phyloP scores from a whole-genome alignment of 306 rosid species.

The Echinosophora koreensis region DNA sequence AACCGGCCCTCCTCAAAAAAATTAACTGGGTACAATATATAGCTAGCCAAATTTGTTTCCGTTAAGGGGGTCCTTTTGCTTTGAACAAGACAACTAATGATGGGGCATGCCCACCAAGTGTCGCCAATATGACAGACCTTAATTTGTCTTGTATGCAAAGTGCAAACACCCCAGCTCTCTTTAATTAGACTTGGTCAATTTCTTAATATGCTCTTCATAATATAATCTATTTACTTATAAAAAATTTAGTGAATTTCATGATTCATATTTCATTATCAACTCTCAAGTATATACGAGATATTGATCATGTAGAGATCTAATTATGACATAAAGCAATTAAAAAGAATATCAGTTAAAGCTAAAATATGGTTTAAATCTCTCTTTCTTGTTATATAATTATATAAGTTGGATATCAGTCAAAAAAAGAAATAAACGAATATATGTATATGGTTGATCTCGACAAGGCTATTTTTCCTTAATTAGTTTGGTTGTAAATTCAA shows the following conservation, averaged over 20 bases:
- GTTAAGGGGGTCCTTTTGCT: slow-evolving; percentile 21
- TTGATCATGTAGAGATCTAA: slow-evolving; percentile 11
- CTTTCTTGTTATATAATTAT: background rate
- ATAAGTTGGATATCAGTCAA: slow-evolving; percentile 33
- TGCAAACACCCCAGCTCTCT: slow-evolving; percentile 15
- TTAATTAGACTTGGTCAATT: background rate
- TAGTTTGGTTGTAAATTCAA: slow-evolving; percentile 11
- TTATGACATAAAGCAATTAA: background rate
- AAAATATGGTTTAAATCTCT: slow-evolving; percentile 8
- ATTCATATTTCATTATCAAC: too few relatives aligned
- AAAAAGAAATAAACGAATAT: background rate
- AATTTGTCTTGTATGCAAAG: slow-evolving; percentile 24
- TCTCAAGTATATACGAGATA: background rate
- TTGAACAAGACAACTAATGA: slow-evolving; percentile 34
- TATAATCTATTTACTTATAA: too few relatives aligned
- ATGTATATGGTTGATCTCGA: background rate
- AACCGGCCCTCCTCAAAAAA: too few relatives aligned
- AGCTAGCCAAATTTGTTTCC: too few relatives aligned
- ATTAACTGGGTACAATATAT: too few relatives aligned
- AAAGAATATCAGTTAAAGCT: background rate
- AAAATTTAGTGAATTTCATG: too few relatives aligned
- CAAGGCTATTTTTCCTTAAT: background rate
- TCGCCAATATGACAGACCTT: slow-evolving; percentile 12
- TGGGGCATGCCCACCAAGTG: slow-evolving; percentile 38
- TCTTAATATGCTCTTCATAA: too few relatives aligned